Evolutionary conservation across 805 yeast genomes (phyloP).

Genomic region (Scheffersomyces lignosus): DNA sequence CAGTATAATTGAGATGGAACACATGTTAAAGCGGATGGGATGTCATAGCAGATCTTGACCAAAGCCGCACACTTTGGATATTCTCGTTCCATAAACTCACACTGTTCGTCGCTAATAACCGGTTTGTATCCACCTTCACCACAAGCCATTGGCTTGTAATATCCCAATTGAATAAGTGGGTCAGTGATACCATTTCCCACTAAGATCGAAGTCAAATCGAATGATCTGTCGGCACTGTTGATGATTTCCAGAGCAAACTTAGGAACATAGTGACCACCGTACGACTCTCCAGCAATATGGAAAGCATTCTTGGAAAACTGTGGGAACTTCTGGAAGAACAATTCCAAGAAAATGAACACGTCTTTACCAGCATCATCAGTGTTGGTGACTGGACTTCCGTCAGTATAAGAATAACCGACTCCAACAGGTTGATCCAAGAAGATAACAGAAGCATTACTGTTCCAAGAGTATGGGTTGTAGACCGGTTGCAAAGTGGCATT

Average conservation of each 20-base stretch:
- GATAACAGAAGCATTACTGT: slow-evolving; percentile 26
- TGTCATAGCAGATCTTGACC: slow-evolving; percentile 29
- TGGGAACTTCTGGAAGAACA: slow-evolving; percentile 26
- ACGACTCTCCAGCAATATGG: slow-evolving; percentile 28
- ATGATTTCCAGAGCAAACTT: slow-evolving; percentile 22
- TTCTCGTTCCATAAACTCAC: slow-evolving; percentile 34
- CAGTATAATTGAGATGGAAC: slow-evolving; percentile 40
- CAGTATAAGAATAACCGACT: slow-evolving; percentile 23
- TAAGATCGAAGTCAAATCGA: slow-evolving; percentile 37
- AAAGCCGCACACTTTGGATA: slow-evolving; percentile 36
- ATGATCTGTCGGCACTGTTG: slow-evolving; percentile 20
- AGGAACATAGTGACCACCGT: slow-evolving; percentile 27
- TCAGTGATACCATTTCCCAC: slow-evolving; percentile 49
- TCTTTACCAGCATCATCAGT: slow-evolving; percentile 20
- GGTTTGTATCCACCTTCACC: slow-evolving; percentile 45
- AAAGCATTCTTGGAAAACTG: slow-evolving; percentile 16
- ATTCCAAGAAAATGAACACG: slow-evolving; percentile 22
- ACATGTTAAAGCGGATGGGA: slow-evolving; percentile 35
- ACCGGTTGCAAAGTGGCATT: slow-evolving; percentile 22
- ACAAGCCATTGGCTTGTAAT: slow-evolving; percentile 47
- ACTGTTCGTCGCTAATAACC: slow-evolving; percentile 30
- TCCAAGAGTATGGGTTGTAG: slow-evolving; percentile 31
- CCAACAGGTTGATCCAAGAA: slow-evolving; percentile 28
- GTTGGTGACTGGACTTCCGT: slow-evolving; percentile 13
- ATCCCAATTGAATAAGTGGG: slow-evolving; percentile 38